Evolutionary conservation across 2,329 filamentous ascomycete species (phyloP), one percentile per base, ranked within the genome.

Genomic region (Colletotrichum coccodes): DNA sequence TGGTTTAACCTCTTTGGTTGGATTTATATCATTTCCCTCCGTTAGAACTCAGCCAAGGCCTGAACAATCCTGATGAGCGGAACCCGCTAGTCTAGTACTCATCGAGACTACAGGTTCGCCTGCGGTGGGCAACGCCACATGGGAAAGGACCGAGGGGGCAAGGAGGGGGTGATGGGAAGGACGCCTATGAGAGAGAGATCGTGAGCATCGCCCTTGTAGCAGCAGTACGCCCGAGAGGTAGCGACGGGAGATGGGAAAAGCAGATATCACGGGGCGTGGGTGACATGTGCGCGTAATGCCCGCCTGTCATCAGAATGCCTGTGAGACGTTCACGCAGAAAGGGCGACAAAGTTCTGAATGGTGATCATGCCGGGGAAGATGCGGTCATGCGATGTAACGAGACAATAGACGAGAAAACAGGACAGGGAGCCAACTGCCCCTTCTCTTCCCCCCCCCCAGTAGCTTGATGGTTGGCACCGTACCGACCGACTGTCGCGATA

Each of bases 81-180:
- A 18, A 16, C 28, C 21, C 32, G 52, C 28, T 47, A 40, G 30
- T 23, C 28, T n/a, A 26, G 6, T 23, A 14, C 12, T 66, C 56
- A 70, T 49, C 63, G 50, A 57, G 46, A 34, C 54, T n/a, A 47
- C 53, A 59, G 49, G 46, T 65, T 68, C 65, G 53, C 28, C 65
- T 68, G 38, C 26, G 6, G 60, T 65, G 53, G 32, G 56, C 53
- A 36, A 58, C 64, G 64, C 64, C 60, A 68, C 52, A 38, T 44
- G 46, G 64, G 60, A 58, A 58, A 38, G 28, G 62, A 30, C 53
- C 52, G 46, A 23, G 52, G 12, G 52, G 4, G 44, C 18, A 21
- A 38, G 5, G 34, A 11, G 21, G 7, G 34, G 21, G 21, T 3
- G 14, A 4, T 21, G 36, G 42, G 18, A 30, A 32, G 8, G 50